phyloP scores from a whole-genome alignment of 1,284 basidiomycete species.

The Leccinum ponderosum region DNA sequence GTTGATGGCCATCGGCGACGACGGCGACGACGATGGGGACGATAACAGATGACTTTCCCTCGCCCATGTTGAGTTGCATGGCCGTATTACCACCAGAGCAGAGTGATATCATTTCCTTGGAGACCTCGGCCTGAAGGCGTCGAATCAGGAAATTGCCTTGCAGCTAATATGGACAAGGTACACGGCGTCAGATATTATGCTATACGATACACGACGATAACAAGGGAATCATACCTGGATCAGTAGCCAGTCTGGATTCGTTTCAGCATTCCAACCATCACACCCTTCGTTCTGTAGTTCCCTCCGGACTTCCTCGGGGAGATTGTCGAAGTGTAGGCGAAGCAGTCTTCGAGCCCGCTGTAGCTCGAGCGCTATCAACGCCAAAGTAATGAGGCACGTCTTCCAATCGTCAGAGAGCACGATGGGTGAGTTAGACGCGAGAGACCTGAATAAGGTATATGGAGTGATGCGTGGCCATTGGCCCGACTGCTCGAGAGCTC shows the following conservation, averaged over 20 bases:
- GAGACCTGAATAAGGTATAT: not conserved
- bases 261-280: no score
- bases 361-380: constrained; percentile 11
- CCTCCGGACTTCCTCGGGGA: no score
- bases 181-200: no score
- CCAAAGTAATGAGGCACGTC: not conserved
- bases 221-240: no score
- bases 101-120: constrained; percentile 50
- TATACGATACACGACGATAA: no score
- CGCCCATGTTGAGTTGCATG: constrained; percentile 60
- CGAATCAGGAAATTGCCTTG: constrained; percentile 45
- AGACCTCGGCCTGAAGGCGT: constrained; percentile 41
- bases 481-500: constrained; percentile 16
- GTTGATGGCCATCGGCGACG: constrained; percentile 41
- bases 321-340: no score
- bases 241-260: no score
- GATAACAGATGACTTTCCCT: constrained; percentile 58
- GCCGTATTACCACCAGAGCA: constrained; percentile 35
- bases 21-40: constrained; percentile 43
- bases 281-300: no score
- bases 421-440: not conserved
- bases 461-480: constrained; percentile 24
- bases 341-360: constrained; percentile 24
- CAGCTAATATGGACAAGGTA: constrained; percentile 35
- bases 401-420: not conserved